These are phyloP conservation scores for Boletus fagicola DNA, from an alignment of 768 basidiomycete genomes.

Conservation along the genomic window DNA sequence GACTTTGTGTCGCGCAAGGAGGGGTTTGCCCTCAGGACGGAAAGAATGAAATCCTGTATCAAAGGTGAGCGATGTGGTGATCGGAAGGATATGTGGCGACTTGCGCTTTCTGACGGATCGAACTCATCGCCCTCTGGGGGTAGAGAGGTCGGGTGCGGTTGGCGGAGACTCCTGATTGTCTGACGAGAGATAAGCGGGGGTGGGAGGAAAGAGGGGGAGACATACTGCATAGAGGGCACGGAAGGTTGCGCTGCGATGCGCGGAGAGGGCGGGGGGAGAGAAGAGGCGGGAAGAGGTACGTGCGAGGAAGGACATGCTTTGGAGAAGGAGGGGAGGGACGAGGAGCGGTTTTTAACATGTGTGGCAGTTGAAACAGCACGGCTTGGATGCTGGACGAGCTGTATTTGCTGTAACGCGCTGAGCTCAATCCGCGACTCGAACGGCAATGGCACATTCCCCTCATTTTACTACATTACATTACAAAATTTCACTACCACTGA, in stretches of 20 bases:
- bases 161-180: conserved; percentile 34
- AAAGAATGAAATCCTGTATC: conserved; percentile 89
- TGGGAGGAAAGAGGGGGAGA: neutral
- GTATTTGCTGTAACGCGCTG: conserved; percentile 24
- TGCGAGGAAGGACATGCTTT: conserved; percentile 26
- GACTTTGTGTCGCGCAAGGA: conserved; percentile 87
- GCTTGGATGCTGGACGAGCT: conserved; percentile 15
- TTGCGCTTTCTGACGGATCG: conserved; percentile 49
- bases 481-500: too few species aligned
- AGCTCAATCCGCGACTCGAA: conserved; percentile 28
- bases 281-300: conserved; percentile 21
- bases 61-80: conserved; percentile 11
- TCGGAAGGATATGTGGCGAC: conserved; percentile 11
- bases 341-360: conserved; percentile 24
- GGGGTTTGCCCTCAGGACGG: conserved; percentile 89
- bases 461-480: neutral
- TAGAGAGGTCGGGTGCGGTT: neutral
- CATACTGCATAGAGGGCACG: conserved; percentile 59
- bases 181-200: conserved; percentile 24
- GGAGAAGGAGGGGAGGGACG: neutral
- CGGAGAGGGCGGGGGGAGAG: conserved; percentile 29
- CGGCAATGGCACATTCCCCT: conserved; percentile 22
- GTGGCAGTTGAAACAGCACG: conserved; percentile 12
- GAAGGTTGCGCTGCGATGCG: conserved; percentile 41
- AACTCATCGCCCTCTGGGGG: conserved; percentile 25